Percentiles rank a stretch among this genome's conserved stretches.
phyloP scores from a whole-genome alignment of 1,284 basidiomycete species.

The Ustilago xerochloae region DNA sequence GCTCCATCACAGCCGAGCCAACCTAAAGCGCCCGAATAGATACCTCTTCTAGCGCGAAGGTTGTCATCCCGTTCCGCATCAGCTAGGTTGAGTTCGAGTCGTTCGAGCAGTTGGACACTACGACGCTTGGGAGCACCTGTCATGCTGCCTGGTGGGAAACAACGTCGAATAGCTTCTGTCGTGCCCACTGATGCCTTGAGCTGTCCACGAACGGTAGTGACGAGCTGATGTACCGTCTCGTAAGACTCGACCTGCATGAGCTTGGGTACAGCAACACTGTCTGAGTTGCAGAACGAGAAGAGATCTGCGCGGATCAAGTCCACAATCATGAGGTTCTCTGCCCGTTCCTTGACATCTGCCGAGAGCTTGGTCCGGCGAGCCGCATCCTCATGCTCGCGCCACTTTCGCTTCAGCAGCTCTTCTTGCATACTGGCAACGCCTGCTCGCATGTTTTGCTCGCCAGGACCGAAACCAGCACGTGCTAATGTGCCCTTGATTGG shows the following conservation, averaged over 20 bases:
- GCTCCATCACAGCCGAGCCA: conserved; percentile 90
- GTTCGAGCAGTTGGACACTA: conserved; percentile 87
- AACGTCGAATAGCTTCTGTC: conserved; percentile 81
- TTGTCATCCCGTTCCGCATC: conserved; percentile 31
- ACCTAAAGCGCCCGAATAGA: conserved; percentile 87
- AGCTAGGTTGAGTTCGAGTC: conserved; percentile 73
- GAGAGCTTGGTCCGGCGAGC: conserved; percentile 72
- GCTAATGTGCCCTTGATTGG: conserved; percentile 87
- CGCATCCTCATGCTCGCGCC: conserved; percentile 66
- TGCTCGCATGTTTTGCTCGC: conserved; percentile 50
- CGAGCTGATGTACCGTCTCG: conserved; percentile 93
- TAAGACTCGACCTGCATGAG: conserved; percentile 93
- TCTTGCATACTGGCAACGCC: conserved; percentile 14
- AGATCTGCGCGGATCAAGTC: conserved; percentile 95
- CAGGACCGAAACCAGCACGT: conserved; percentile 59
- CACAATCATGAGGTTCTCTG: conserved; percentile 98
- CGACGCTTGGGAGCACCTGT: conserved; percentile 96
- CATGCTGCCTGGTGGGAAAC: conserved; percentile 83
- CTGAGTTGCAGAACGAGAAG: conserved; percentile 77
- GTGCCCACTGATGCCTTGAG: conserved; percentile 70
- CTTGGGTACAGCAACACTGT: conserved; percentile 81
- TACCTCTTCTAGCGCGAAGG: conserved; percentile 71
- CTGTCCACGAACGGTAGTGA: conserved; percentile 81
- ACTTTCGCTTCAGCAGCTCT: conserved; percentile 39
- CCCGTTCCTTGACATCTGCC: conserved; percentile 88